Evolutionary conservation across 257 asterid species (phyloP).

Genomic region (Ehretia macrophylla): DNA sequence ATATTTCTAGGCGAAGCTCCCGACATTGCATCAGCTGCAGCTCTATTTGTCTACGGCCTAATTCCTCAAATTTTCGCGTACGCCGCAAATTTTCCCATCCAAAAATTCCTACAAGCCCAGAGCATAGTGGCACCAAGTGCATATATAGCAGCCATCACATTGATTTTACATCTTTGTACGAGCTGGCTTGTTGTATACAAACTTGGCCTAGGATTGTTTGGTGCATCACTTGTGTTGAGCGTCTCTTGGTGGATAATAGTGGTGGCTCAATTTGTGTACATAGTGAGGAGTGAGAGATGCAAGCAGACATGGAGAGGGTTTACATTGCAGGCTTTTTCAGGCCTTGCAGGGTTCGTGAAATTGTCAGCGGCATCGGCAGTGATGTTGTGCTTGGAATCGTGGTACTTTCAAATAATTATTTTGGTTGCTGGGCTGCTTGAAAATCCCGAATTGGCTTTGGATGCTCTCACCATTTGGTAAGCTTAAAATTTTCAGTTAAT

Average conservation of each 20-base stretch:
- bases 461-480: constrained; percentile 17
- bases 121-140: constrained; percentile 18
- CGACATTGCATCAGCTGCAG: constrained; percentile 11
- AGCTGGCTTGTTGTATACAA: constrained; percentile 12
- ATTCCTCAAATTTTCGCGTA: constrained; percentile 17
- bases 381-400: constrained; percentile 18
- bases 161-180: constrained; percentile 3
- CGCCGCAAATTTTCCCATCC: constrained; percentile 10
- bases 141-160: constrained; percentile 1
- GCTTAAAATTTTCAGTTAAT: background rate
- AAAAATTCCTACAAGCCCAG: constrained; percentile 18
- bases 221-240: constrained; percentile 9
- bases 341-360: constrained; percentile 9
- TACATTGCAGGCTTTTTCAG: constrained; percentile 3
- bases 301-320: constrained; percentile 15
- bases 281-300: constrained; percentile 12
- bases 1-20: constrained; percentile 14
- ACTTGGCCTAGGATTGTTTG: constrained; percentile 12
- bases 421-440: constrained; percentile 20
- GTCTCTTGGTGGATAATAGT: constrained; percentile 18
- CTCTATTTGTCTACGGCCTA: constrained; percentile 12
- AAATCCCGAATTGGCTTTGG: constrained; percentile 18
- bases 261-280: constrained; percentile 11
- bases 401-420: constrained; percentile 16
- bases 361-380: constrained; percentile 15